Evolutionary conservation across 2,329 filamentous ascomycete species (phyloP), one percentile per base, ranked within the genome.

Genomic region (Fusarium caatingaense): DNA sequence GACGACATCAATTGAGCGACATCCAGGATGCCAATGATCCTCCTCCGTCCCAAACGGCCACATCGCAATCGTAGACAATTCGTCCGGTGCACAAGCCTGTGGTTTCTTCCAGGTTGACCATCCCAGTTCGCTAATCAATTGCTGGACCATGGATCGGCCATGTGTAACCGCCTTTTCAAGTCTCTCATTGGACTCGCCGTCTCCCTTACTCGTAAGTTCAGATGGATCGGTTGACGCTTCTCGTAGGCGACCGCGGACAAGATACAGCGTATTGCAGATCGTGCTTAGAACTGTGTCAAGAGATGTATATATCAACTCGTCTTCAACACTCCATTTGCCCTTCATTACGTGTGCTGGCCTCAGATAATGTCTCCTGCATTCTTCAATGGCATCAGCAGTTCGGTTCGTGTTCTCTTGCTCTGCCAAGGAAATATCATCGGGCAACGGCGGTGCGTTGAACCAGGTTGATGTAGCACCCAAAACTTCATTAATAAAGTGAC

Each of bases 101-200:
- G 87, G 88, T 51, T 84, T 81, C 70, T 87, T 89, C 88, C 88
- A 91, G 0, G 78, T 82, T 6, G 86, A 83, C 89, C 89, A 92
- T 9, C 81, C 80, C 4, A 92, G 79, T 60, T 84, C 85, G 2
- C 77, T 65, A 21, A 85, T 82, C 18, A 91, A 57, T 1, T 54
- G 34, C 18, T 58, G 66, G 10, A 79, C 54, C 9, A 72, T 53
- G 7, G 18, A 16, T 8, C 70, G 76, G 10, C 72, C 66, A 11
- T 42, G 12, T 2, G 71, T 51, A 42, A 72, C 65, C 4, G 70
- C 75, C 6, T 68, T 34, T 5, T 72, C 46, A 45, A 75, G 32
- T 16, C 63, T 42, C 5, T 7, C 13, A 2, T 60, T 49, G 6
- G 60, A 30, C 20, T 51, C 21, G 3, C 23, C 37, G 13, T 55